These are phyloP conservation scores for Chlorella sp. DNA, from an alignment of 139 green algal species.

Conservation along the genomic window DNA sequence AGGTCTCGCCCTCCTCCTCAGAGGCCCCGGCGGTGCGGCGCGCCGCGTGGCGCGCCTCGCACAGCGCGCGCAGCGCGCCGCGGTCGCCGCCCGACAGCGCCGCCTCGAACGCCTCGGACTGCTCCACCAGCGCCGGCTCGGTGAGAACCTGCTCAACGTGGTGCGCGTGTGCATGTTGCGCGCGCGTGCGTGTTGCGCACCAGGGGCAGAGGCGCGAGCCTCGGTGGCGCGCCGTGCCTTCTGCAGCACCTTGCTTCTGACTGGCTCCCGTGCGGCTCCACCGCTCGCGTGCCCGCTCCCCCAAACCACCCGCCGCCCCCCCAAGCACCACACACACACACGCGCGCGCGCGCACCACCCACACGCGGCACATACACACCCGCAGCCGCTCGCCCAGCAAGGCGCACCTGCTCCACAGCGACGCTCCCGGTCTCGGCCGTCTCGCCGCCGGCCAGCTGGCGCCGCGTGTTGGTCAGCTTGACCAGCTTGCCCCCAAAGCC, in stretches of 20 bases:
- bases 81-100: conserved; percentile 71
- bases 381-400: no score
- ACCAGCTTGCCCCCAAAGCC: conserved; percentile 87
- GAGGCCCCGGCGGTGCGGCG: not conserved
- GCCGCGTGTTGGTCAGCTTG: conserved; percentile 59
- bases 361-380: no score
- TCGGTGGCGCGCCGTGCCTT: no score
- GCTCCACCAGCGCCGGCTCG: conserved; percentile 69
- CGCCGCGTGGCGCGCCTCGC: conserved; percentile 28
- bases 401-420: conserved; percentile 32
- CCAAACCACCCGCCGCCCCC: no score
- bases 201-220: no score
- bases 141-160: conserved; percentile 78
- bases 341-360: no score
- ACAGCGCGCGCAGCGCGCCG: conserved; percentile 73
- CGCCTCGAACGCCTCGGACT: conserved; percentile 77
- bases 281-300: no score
- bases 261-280: no score
- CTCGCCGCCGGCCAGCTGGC: conserved; percentile 40
- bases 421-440: conserved; percentile 28
- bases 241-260: no score
- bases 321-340: no score
- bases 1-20: conserved; percentile 87
- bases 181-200: no score
- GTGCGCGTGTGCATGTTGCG: no score